Conservation (phyloP, 108 stramenopile species). For the Discostella stelligeroides region DNA sequence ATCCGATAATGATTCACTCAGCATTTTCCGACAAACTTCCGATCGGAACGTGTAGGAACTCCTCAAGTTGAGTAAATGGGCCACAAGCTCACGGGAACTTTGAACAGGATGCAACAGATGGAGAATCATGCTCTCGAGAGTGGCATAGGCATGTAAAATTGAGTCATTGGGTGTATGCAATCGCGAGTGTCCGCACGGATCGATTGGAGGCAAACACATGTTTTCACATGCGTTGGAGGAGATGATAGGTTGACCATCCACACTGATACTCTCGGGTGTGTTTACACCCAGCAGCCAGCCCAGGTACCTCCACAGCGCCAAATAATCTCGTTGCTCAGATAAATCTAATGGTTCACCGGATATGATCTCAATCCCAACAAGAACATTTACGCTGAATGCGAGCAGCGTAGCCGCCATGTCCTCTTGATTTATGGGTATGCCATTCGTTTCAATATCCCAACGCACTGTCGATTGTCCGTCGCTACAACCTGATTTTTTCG, state of each 20-base stretch:
- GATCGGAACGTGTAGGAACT: constrained; percentile 48
- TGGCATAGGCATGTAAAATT: constrained; percentile 50
- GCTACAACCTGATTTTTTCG: too few relatives aligned
- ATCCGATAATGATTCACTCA: constrained; percentile 76
- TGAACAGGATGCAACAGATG: constrained; percentile 62
- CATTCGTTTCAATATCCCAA: constrained; percentile 63
- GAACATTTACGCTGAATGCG: constrained; percentile 76
- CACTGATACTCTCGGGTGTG: constrained; percentile 23
- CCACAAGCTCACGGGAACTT: constrained; percentile 66
- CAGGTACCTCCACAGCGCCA: constrained; percentile 84
- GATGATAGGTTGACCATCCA: not conserved
- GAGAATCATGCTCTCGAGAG: constrained; percentile 48
- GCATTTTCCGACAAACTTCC: constrained; percentile 64
- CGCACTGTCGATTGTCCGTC: too few relatives aligned
- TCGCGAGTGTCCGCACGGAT: constrained; percentile 89
- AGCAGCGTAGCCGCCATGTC: constrained; percentile 84
- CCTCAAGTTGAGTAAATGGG: constrained; percentile 62
- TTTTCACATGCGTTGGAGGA: constrained; percentile 32
- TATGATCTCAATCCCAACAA: constrained; percentile 71
- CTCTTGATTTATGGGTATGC: constrained; percentile 88
- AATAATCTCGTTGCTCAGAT: constrained; percentile 68
- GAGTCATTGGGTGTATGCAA: too few relatives aligned
- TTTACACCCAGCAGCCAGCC: constrained; percentile 85
- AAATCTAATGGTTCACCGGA: constrained; percentile 51
- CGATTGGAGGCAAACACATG: constrained; percentile 48